These are phyloP conservation scores for Plantago elongata DNA, from an alignment of 257 asterid species.

Conservation along the genomic window DNA sequence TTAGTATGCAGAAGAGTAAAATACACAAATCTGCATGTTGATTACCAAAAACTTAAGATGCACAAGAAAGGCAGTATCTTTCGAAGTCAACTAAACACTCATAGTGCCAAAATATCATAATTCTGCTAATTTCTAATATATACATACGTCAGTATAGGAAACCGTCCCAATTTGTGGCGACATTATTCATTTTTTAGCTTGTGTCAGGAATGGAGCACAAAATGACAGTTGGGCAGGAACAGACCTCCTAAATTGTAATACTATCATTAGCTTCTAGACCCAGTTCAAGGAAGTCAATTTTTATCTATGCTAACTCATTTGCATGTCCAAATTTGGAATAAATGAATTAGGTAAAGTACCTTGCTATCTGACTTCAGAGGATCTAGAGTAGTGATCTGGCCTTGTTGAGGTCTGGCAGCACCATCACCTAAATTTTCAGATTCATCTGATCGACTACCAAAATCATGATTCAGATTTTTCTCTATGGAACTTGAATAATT, in stretches of 20 bases:
- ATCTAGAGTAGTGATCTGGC: conserved; percentile 27
- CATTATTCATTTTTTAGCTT: no score
- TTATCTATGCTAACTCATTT: not conserved
- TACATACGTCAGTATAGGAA: no score
- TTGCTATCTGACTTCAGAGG: conserved; percentile 39
- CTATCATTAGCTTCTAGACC: not conserved
- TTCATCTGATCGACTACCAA: conserved; percentile 26
- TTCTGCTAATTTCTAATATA: no score
- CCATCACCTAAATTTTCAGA: conserved; percentile 35
- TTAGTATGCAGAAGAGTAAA: not conserved
- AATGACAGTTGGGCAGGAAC: no score
- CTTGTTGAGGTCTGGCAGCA: conserved; percentile 31
- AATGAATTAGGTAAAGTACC: conserved; percentile 34
- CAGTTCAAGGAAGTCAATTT: not conserved
- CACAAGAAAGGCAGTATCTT: no score
- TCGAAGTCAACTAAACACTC: no score
- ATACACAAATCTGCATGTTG: no score
- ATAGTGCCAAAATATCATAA: no score
- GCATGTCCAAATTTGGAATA: not conserved
- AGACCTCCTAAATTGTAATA: no score
- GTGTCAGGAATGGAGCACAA: no score
- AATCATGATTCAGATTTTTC: conserved; percentile 30
- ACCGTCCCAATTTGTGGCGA: no score
- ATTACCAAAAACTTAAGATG: no score
- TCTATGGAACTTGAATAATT: conserved; percentile 29